Percentiles rank a stretch among this genome's conserved stretches.
Conservation (phyloP, 352 stramenopile genomes). For the Phytophthora capsici region DNA sequence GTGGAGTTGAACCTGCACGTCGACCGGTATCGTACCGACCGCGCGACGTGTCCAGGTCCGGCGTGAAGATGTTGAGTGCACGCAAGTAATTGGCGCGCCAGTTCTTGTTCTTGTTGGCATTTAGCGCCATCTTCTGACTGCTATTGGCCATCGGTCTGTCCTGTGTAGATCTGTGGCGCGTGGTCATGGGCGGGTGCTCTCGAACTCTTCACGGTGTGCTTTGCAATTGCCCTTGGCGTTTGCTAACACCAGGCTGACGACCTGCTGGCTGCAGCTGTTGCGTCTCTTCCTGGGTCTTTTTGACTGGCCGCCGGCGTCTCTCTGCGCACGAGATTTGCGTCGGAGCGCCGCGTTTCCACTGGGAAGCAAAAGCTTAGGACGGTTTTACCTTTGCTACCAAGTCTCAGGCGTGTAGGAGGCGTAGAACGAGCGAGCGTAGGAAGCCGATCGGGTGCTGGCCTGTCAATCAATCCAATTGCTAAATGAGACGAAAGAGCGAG, state of each 20-base stretch:
- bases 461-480: constrained; percentile 36
- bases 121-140: constrained; percentile 32
- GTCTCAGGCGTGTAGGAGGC: neutral
- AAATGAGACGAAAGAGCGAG: constrained; percentile 23
- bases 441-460: constrained; percentile 3
- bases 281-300: constrained; percentile 19
- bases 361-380: neutral
- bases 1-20: neutral
- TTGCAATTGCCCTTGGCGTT: constrained; percentile 1
- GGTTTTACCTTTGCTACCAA: constrained; percentile 5
- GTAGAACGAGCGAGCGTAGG: neutral
- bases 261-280: constrained; percentile 24
- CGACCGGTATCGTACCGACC: neutral
- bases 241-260: constrained; percentile 5
- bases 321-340: constrained; percentile 23
- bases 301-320: constrained; percentile 26
- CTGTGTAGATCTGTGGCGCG: constrained; percentile 10
- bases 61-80: constrained; percentile 76
- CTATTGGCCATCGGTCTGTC: constrained; percentile 22
- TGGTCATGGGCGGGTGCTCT: constrained; percentile 16
- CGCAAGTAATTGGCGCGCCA: constrained; percentile 82
- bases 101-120: constrained; percentile 55
- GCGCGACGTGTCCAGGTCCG: constrained; percentile 42
- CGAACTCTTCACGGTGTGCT: too few species aligned
- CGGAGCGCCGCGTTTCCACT: constrained; percentile 2